Evolutionary conservation across 805 yeast genomes (phyloP).

Genomic region (Saccharomycopsis lassenensis): DNA sequence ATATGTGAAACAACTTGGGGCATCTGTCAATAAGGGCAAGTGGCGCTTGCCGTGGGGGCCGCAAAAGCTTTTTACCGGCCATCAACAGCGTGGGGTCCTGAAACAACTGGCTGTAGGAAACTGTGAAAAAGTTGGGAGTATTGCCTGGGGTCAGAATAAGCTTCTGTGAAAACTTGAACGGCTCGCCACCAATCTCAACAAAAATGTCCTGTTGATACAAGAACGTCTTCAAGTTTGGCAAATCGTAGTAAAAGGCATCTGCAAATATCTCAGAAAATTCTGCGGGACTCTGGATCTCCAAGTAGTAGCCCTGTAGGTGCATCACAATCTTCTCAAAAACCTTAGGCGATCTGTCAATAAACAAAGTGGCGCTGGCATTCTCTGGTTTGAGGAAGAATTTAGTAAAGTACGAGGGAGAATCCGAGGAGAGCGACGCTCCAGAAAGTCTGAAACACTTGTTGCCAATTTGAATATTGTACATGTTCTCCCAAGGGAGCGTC

Average conservation of each 20-base stretch:
- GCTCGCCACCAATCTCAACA: slow-evolving; percentile 45
- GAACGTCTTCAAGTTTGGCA: slow-evolving; percentile 42
- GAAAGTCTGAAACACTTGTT: slow-evolving; percentile 42
- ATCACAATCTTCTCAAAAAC: slow-evolving; percentile 55
- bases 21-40: slow-evolving; percentile 38
- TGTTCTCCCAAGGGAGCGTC: slow-evolving; percentile 55
- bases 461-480: slow-evolving; percentile 66
- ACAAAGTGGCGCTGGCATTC: slow-evolving; percentile 28
- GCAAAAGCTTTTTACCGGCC: slow-evolving; percentile 32
- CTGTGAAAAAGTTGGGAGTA: slow-evolving; percentile 63
- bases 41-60: slow-evolving; percentile 74
- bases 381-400: slow-evolving; percentile 36
- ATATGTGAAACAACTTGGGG: slow-evolving; percentile 40
- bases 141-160: slow-evolving; percentile 55
- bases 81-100: slow-evolving; percentile 36
- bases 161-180: slow-evolving; percentile 48
- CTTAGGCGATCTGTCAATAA: slow-evolving; percentile 64
- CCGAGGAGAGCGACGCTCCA: slow-evolving; percentile 79
- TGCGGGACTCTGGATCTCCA: slow-evolving; percentile 47
- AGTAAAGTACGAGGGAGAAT: slow-evolving; percentile 84
- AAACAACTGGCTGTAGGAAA: slow-evolving; percentile 44
- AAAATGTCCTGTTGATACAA: slow-evolving; percentile 44
- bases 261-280: slow-evolving; percentile 51
- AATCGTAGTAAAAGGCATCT: slow-evolving; percentile 64
- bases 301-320: slow-evolving; percentile 75